phyloP scores from a whole-genome alignment of 2,329 filamentous ascomycete genomes.

The Alternaria sp. region DNA sequence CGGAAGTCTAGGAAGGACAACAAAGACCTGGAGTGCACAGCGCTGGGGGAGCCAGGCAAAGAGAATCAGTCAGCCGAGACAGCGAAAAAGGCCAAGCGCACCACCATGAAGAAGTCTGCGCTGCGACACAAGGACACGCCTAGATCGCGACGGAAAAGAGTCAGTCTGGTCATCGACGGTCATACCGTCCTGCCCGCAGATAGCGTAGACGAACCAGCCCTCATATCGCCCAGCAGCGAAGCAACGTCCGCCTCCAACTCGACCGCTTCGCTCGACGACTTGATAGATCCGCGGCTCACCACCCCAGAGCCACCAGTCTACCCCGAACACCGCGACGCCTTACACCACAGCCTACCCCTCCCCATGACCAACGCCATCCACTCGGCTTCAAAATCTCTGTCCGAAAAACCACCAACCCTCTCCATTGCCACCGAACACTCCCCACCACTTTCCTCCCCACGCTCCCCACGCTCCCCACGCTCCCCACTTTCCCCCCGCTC shows the following conservation, averaged over 20 bases:
- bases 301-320: conserved; percentile 22
- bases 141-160: conserved; percentile 44
- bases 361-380: conserved; percentile 32
- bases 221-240: conserved; percentile 44
- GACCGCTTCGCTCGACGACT: conserved; percentile 43
- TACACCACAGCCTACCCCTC: conserved; percentile 46
- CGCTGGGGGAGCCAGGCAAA: conserved; percentile 17
- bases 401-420: conserved; percentile 25
- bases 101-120: conserved; percentile 46
- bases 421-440: conserved; percentile 19
- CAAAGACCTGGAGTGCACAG: conserved; percentile 27
- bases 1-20: conserved; percentile 29
- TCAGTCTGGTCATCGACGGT: conserved; percentile 51
- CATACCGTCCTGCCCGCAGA: conserved; percentile 52
- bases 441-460: conserved; percentile 30
- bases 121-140: conserved; percentile 39
- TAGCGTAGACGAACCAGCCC: conserved; percentile 37
- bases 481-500: conserved; percentile 23
- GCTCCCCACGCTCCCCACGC: conserved; percentile 21
- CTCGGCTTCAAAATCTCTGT: conserved; percentile 34
- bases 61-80: conserved; percentile 27
- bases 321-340: conserved; percentile 36
- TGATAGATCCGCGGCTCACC: conserved; percentile 46
- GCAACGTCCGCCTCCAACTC: conserved; percentile 43
- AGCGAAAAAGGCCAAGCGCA: conserved; percentile 40